Percentiles rank a stretch among this genome's conserved stretches.
These are phyloP conservation scores for Tuber magnatum DNA, from an alignment of 495 filamentous ascomycete genomes.

Conservation along the genomic window DNA sequence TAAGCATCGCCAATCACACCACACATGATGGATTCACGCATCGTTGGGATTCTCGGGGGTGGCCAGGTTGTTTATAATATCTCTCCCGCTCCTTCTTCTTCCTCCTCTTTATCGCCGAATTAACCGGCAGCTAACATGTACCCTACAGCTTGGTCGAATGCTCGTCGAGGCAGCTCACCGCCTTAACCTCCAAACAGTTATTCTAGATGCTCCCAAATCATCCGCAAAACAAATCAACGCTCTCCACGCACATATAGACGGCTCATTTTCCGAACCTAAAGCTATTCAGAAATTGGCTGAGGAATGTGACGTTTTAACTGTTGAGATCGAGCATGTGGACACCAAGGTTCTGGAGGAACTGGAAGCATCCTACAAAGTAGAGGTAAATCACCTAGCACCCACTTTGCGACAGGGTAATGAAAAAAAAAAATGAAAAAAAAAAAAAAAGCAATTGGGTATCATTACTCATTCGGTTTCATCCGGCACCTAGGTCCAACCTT, in stretches of 20 bases:
- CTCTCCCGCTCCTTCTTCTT: not conserved
- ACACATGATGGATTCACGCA: conserved; percentile 41
- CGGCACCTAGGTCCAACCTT: conserved; percentile 64
- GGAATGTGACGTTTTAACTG: conserved; percentile 74
- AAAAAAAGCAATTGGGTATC: conserved; percentile 18
- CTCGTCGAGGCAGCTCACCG: conserved; percentile 84
- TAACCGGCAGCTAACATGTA: conserved; percentile 26
- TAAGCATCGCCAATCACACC: conserved; percentile 10
- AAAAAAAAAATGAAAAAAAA: conserved; percentile 38
- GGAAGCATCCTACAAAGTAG: conserved; percentile 47
- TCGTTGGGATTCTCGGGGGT: conserved; percentile 61
- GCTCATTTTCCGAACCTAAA: conserved; percentile 59
- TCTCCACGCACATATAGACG: conserved; percentile 63
- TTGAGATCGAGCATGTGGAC: conserved; percentile 98
- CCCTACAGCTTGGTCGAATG: conserved; percentile 69
- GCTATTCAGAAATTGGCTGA: conserved; percentile 66
- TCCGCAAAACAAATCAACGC: conserved; percentile 89
- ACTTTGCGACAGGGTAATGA: not conserved
- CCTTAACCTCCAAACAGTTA: conserved; percentile 68
- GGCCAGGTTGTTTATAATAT: conserved; percentile 51
- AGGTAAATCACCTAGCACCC: conserved; percentile 43
- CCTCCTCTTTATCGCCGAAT: not conserved
- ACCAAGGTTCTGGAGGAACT: conserved; percentile 85
- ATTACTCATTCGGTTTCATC: conserved; percentile 37
- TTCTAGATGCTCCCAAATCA: conserved; percentile 70